Conservation (phyloP, 345 rosid species). For the Durio zibethinus region DNA sequence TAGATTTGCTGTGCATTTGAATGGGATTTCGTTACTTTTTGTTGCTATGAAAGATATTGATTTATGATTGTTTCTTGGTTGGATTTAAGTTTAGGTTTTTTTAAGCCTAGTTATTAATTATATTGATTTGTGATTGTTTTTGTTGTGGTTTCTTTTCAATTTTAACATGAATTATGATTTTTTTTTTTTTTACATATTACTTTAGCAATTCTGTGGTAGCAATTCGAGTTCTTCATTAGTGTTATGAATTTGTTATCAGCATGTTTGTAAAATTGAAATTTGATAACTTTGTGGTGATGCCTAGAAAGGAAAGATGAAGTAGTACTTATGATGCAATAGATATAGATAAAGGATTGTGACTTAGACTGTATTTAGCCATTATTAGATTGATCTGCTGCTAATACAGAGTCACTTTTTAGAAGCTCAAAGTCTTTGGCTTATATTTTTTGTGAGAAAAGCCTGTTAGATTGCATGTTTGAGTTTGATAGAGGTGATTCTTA, state of each 20-base stretch:
- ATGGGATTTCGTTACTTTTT: neutral
- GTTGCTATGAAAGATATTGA: neutral
- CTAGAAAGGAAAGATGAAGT: neutral
- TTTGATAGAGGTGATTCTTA: neutral
- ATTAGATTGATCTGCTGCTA: neutral
- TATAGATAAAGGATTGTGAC: neutral
- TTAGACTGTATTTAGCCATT: neutral
- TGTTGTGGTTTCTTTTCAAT: neutral
- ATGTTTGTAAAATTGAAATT: neutral
- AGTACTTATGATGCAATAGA: neutral
- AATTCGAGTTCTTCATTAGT: neutral
- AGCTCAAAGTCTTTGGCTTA: neutral
- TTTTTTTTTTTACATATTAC: neutral
- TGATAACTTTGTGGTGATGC: neutral
- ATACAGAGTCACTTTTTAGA: neutral
- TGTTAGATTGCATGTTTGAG: neutral
- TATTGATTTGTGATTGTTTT: neutral
- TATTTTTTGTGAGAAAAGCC: neutral
- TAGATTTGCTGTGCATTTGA: constrained; percentile 5
- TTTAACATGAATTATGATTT: neutral
- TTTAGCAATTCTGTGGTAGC: neutral
- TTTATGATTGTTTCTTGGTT: neutral
- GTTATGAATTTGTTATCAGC: neutral
- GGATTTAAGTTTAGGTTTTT: neutral
- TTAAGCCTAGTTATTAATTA: neutral